phyloP scores from a whole-genome alignment of 2,329 filamentous ascomycete genomes.

The Bimuria novae-zelandiae region DNA sequence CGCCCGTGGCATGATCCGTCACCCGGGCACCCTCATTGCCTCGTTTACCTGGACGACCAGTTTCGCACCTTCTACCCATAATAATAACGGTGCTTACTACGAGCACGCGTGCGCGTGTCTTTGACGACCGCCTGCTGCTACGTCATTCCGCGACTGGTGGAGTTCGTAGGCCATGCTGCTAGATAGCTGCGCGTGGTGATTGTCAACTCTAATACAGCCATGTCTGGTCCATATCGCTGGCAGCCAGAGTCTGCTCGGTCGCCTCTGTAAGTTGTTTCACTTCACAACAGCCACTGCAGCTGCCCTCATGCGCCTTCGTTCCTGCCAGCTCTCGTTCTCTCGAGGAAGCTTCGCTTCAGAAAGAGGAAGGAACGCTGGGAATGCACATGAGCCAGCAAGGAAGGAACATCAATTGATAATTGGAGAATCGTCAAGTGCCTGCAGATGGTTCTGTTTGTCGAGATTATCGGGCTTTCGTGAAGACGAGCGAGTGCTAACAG shows the following conservation, averaged over 20 bases:
- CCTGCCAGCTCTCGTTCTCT: background rate
- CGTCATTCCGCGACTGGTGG: background rate
- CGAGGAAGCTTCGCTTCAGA: background rate
- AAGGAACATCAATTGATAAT: too few relatives aligned
- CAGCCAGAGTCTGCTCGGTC: conserved; percentile 41
- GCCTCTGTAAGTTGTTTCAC: conserved; percentile 40
- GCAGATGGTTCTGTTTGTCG: background rate
- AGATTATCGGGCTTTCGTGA: background rate
- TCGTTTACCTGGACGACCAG: background rate
- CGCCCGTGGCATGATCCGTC: background rate
- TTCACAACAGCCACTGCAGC: background rate
- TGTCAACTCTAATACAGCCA: conserved; percentile 16
- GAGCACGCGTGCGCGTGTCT: background rate
- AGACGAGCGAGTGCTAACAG: background rate
- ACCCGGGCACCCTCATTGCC: conserved; percentile 2
- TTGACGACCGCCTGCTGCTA: background rate
- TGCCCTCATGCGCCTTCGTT: background rate
- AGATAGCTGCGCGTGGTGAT: conserved; percentile 7
- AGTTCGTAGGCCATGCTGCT: conserved; percentile 10
- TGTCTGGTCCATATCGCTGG: conserved; percentile 50
- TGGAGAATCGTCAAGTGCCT: background rate
- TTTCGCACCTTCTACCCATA: background rate
- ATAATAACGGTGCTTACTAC: background rate
- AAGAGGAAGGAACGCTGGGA: background rate
- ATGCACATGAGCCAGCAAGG: too few relatives aligned